A percentile compares a stretch with the other conserved stretches of the same genome.
Evolutionary conservation across 371 early-diverging fungal genomes (phyloP).

Genomic region (Furculomyces boomerangus): DNA sequence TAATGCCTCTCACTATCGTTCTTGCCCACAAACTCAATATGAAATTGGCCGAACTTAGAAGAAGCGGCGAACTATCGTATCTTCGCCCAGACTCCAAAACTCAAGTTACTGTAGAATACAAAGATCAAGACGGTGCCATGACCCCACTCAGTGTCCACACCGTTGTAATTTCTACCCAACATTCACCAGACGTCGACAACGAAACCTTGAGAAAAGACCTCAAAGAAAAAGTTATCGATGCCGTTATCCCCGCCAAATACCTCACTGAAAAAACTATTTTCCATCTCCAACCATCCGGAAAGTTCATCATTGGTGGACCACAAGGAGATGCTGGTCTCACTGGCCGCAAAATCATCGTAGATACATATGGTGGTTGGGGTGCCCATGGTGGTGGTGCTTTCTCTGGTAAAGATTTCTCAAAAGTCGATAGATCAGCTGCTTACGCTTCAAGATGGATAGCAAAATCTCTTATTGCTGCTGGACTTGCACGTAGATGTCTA

Average conservation of each 20-base stretch:
- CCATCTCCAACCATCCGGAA: constrained; percentile 97
- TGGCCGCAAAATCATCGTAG: constrained; percentile 99
- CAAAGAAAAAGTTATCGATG: constrained; percentile 83
- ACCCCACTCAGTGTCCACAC: constrained; percentile 94
- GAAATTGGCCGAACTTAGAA: constrained; percentile 88
- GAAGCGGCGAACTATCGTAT: constrained; percentile 77
- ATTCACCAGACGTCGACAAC: constrained; percentile 72
- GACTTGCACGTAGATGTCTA: constrained; percentile 83
- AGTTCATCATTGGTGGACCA: constrained; percentile 99
- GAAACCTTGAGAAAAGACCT: constrained; percentile 75
- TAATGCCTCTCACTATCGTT: constrained; percentile 94
- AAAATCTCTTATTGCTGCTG: constrained; percentile 84
- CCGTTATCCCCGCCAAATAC: constrained; percentile 84
- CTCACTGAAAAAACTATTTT: constrained; percentile 82
- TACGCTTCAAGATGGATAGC: constrained; percentile 99
- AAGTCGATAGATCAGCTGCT: constrained; percentile 99
- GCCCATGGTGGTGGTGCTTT: constrained; percentile 99
- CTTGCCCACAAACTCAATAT: constrained; percentile 95
- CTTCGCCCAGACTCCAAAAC: constrained; percentile 98
- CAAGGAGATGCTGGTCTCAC: constrained; percentile 99
- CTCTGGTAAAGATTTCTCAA: constrained; percentile 99
- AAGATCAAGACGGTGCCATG: constrained; percentile 79
- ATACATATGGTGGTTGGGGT: constrained; percentile 96
- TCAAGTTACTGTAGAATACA: constrained; percentile 99
- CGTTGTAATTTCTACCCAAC: constrained; percentile 97